phyloP scores from a whole-genome alignment of 495 filamentous ascomycete genomes.

The Polyplosphaeria fusca region DNA sequence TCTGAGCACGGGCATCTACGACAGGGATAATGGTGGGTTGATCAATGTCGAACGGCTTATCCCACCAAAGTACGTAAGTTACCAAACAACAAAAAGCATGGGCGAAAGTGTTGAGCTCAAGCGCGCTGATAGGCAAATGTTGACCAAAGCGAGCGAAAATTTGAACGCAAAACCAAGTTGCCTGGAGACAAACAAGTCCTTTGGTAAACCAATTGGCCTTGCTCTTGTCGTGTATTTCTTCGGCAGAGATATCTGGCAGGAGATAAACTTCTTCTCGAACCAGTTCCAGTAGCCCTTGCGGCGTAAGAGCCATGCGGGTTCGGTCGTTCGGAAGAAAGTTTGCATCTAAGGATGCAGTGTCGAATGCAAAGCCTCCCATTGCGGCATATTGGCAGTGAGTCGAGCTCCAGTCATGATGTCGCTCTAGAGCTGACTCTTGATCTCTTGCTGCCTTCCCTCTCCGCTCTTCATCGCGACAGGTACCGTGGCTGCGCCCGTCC shows the following conservation, averaged over 20 bases:
- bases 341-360: not conserved
- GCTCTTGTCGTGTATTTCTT: conserved; percentile 2
- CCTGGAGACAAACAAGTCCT: conserved; percentile 5
- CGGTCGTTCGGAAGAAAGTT: not conserved
- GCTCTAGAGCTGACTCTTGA: not conserved
- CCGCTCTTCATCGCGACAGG: not conserved
- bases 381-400: not conserved
- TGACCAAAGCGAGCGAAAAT: not conserved
- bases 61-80: conserved; percentile 8
- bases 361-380: conserved; percentile 6
- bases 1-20: not conserved
- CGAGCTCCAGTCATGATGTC: not conserved
- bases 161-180: conserved; percentile 7
- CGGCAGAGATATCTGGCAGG: not conserved
- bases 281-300: not conserved
- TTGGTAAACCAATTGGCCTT: conserved; percentile 6
- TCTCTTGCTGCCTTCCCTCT: not conserved
- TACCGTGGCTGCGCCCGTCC: not conserved
- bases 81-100: conserved; percentile 5
- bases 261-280: not conserved
- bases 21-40: not conserved
- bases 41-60: conserved; percentile 13
- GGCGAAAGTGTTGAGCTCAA: conserved; percentile 9
- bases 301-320: not conserved
- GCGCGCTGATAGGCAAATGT: not conserved